These are phyloP conservation scores for Mycena rebaudengoi DNA, from an alignment of 768 basidiomycete genomes.

Conservation along the genomic window DNA sequence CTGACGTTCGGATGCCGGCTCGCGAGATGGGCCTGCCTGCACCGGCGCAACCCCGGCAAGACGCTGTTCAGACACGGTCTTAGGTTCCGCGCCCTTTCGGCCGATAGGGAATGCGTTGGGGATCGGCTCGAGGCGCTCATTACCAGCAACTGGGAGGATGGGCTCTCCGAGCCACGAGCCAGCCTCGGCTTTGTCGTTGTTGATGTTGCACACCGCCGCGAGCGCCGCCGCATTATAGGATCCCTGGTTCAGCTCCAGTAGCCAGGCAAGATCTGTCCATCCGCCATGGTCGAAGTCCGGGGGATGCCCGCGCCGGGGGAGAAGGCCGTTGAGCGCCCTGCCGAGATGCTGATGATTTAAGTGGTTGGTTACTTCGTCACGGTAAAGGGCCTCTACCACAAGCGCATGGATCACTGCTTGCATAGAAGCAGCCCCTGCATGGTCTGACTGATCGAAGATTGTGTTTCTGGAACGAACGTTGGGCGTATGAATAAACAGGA, in stretches of 20 bases:
- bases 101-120: conserved; percentile 29
- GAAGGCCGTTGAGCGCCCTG: conserved; percentile 31
- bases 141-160: conserved; percentile 26
- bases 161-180: conserved; percentile 31
- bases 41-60: not conserved
- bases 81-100: not conserved
- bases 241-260: conserved; percentile 33
- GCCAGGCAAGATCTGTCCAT: conserved; percentile 35
- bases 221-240: conserved; percentile 33
- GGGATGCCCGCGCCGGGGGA: conserved; percentile 26
- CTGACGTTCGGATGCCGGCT: not conserved
- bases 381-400: conserved; percentile 30
- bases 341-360: conserved; percentile 27
- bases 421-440: conserved; percentile 28
- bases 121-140: conserved; percentile 30
- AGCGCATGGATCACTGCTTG: conserved; percentile 33
- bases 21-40: not conserved
- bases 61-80: not conserved
- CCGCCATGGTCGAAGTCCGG: conserved; percentile 22
- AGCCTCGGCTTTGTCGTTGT: not conserved
- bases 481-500: not conserved
- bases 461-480: not conserved
- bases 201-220: conserved; percentile 32
- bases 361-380: conserved; percentile 22
- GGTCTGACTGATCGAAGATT: conserved; percentile 30